These are phyloP conservation scores for Arthrobotrys musiformis DNA, from an alignment of 2,329 filamentous ascomycete species.

Conservation along the genomic window DNA sequence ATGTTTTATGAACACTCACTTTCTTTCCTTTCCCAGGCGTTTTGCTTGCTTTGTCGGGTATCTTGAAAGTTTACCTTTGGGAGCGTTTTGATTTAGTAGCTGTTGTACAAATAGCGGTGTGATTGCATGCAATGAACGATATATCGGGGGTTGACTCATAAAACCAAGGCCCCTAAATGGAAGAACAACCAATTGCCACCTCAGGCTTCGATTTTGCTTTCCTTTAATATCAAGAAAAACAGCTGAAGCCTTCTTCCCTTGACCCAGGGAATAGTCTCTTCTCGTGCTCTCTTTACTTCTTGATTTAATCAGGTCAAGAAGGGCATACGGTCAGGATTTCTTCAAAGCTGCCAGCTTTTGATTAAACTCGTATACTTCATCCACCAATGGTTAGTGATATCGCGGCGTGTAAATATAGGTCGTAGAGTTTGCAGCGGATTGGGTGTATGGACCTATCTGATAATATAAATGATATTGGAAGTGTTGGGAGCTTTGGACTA, in stretches of 20 bases:
- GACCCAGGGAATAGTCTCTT: neutral
- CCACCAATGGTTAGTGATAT: neutral
- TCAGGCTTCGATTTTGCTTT: neutral
- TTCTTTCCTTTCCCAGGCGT: too few species aligned
- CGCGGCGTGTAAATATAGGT: conserved; percentile 1
- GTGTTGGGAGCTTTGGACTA: too few species aligned
- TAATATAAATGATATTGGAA: too few species aligned
- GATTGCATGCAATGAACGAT: too few species aligned
- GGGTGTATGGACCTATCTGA: neutral
- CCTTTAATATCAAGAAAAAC: neutral
- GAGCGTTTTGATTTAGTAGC: too few species aligned
- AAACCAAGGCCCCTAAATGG: too few species aligned
- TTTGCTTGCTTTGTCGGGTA: too few species aligned
- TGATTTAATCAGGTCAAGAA: neutral
- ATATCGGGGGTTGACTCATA: too few species aligned
- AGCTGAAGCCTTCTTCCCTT: neutral
- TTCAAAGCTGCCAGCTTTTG: neutral
- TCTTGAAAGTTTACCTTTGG: too few species aligned
- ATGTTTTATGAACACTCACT: neutral
- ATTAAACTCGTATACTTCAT: neutral
- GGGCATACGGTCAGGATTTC: neutral
- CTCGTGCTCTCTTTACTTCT: neutral
- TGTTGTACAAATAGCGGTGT: too few species aligned
- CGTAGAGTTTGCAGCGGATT: conserved; percentile 23
- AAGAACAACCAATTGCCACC: too few species aligned